These are phyloP conservation scores for Cryoendolithus antarcticus DNA, from an alignment of 2,329 filamentous ascomycete genomes.

Conservation along the genomic window DNA sequence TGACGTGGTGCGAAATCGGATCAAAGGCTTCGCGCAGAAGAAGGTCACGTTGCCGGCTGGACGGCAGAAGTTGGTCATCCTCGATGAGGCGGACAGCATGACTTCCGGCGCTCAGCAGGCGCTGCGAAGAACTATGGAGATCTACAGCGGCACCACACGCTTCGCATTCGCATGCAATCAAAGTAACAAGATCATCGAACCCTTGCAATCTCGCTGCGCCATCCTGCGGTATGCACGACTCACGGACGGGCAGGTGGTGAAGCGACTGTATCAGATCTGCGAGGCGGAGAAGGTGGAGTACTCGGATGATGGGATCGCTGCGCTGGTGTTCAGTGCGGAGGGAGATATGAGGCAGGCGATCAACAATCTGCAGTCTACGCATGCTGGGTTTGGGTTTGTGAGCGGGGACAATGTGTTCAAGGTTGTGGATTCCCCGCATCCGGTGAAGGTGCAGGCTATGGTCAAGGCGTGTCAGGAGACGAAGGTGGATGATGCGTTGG, in stretches of 20 bases:
- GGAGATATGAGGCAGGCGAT: conserved; percentile 98
- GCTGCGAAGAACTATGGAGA: conserved; percentile 92
- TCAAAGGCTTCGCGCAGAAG: conserved; percentile 98
- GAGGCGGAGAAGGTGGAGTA: conserved; percentile 83
- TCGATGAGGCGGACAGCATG: conserved; percentile 97
- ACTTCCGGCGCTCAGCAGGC: conserved; percentile 93
- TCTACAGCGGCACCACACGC: conserved; percentile 88
- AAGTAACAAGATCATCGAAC: conserved; percentile 98
- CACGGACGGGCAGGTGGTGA: conserved; percentile 85
- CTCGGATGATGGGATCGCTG: conserved; percentile 85
- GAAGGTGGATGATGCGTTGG: conserved; percentile 76
- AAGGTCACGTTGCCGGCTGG: conserved; percentile 89
- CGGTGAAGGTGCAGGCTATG: conserved; percentile 99
- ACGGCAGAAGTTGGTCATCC: conserved; percentile 89
- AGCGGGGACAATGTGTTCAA: conserved; percentile 96
- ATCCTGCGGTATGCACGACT: conserved; percentile 88
- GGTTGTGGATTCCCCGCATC: conserved; percentile 92
- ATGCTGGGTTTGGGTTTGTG: conserved; percentile 91
- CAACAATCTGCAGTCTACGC: conserved; percentile 92
- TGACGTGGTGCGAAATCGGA: conserved; percentile 94
- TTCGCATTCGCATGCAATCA: conserved; percentile 99
- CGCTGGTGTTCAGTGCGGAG: conserved; percentile 90
- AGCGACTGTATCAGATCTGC: conserved; percentile 81
- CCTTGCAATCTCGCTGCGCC: conserved; percentile 90
- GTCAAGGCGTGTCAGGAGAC: conserved; percentile 93